A percentile compares a stretch with the other conserved stretches of the same genome.
Conservation (phyloP, 371 early-diverging fungal species). For the Rhizomucor pusillus region DNA sequence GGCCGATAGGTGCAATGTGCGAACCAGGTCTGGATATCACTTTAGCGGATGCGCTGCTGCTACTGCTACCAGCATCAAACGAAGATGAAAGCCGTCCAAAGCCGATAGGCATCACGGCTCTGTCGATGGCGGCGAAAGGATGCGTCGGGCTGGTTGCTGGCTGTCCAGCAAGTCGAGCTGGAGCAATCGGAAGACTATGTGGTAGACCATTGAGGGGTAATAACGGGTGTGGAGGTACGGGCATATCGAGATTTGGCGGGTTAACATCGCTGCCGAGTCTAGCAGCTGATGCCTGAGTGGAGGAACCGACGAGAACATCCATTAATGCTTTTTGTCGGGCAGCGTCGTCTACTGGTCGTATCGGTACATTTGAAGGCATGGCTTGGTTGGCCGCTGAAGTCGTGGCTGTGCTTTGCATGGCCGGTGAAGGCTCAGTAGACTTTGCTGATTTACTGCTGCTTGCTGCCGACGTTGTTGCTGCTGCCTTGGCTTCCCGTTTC, state of each 20-base stretch:
- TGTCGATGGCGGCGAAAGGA: neutral
- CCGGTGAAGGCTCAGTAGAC: too few relatives aligned
- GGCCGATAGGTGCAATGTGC: slow-evolving; percentile 38
- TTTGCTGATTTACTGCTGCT: neutral
- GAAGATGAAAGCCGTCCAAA: slow-evolving; percentile 5
- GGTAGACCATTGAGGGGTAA: neutral
- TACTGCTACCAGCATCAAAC: slow-evolving; percentile 8
- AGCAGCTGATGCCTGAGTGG: neutral
- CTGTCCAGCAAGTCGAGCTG: slow-evolving; percentile 1
- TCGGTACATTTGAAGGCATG: neutral
- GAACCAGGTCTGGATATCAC: neutral
- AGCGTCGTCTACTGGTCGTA: slow-evolving; percentile 7
- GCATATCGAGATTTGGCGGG: neutral
- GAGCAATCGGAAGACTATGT: neutral
- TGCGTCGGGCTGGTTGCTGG: slow-evolving; percentile 9
- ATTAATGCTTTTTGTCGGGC: slow-evolving; percentile 17
- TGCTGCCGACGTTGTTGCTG: slow-evolving; percentile 2
- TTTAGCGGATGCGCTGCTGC: neutral
- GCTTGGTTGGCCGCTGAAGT: neutral
- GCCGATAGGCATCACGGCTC: slow-evolving; percentile 10
- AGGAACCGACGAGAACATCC: slow-evolving; percentile 19
- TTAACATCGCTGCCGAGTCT: too few relatives aligned
- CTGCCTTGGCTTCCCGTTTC: neutral
- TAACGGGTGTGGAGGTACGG: slow-evolving; percentile 1
- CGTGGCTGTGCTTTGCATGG: neutral